A percentile compares a stretch with the other conserved stretches of the same genome.
phyloP scores from a whole-genome alignment of 176 grass and related monocot species.

The Bolboschoenus planiculmis region DNA sequence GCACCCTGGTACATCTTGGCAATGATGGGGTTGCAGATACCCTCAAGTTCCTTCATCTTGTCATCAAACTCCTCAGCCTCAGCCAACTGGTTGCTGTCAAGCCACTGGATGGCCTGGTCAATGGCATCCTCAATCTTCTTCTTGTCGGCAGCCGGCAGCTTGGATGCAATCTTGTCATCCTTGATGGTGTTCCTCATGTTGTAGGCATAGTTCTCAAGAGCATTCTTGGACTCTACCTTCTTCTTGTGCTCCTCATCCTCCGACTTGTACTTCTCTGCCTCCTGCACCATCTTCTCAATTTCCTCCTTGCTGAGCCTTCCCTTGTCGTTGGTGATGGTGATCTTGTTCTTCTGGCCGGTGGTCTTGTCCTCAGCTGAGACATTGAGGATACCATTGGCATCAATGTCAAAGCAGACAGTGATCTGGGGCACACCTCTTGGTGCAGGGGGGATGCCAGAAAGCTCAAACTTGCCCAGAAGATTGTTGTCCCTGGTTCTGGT shows the following conservation, averaged over 20 bases:
- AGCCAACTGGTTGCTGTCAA: constrained; percentile 72
- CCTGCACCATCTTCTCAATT: constrained; percentile 91
- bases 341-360: constrained; percentile 81
- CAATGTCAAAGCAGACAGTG: constrained; percentile 80
- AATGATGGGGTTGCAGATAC: constrained; percentile 82
- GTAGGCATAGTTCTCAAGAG: constrained; percentile 86
- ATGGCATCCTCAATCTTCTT: constrained; percentile 82
- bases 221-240: constrained; percentile 83
- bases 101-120: constrained; percentile 59
- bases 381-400: constrained; percentile 79
- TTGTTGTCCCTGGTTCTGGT: constrained; percentile 76
- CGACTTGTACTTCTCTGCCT: constrained; percentile 76
- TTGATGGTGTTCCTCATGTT: constrained; percentile 91
- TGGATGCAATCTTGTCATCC: constrained; percentile 77
- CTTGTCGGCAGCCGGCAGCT: constrained; percentile 53
- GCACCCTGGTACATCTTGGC: constrained; percentile 95
- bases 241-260: constrained; percentile 93
- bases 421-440: constrained; percentile 76
- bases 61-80: constrained; percentile 82
- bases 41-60: constrained; percentile 91
- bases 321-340: constrained; percentile 91
- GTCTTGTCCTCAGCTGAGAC: constrained; percentile 87
- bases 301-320: constrained; percentile 78
- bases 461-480: constrained; percentile 84
- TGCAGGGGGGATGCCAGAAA: constrained; percentile 71